These are phyloP conservation scores for Botrytis fragariae DNA, from an alignment of 2,329 filamentous ascomycete species.

Conservation along the genomic window DNA sequence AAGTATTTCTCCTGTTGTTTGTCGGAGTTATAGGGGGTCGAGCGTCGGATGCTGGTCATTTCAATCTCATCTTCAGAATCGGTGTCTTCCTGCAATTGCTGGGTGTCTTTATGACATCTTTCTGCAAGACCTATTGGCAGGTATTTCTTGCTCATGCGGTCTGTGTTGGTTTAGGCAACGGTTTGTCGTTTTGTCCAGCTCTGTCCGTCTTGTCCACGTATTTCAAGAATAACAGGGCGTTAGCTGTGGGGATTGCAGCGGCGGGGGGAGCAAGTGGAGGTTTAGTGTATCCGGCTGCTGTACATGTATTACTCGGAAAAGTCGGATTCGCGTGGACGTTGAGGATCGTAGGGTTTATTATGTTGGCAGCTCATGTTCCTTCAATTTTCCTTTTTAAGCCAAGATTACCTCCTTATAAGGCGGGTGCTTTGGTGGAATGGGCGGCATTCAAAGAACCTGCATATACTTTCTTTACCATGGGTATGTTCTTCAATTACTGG, in stretches of 20 bases:
- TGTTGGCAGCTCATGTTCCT: background rate
- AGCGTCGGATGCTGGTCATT: background rate
- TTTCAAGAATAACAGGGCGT: conserved; percentile 25
- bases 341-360: conserved; percentile 24
- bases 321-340: conserved; percentile 36
- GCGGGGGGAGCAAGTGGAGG: conserved; percentile 39
- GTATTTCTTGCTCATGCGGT: conserved; percentile 37
- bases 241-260: conserved; percentile 29
- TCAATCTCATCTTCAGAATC: background rate
- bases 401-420: background rate
- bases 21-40: background rate
- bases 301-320: conserved; percentile 34
- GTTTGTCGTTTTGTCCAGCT: conserved; percentile 33
- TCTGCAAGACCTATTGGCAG: conserved; percentile 37
- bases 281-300: conserved; percentile 39
- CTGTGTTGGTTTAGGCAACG: conserved; percentile 27
- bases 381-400: background rate
- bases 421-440: background rate
- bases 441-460: background rate
- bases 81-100: background rate
- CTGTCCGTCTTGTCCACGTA: conserved; percentile 20
- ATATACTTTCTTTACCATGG: background rate
- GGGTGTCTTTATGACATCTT: conserved; percentile 36
- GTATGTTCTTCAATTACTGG: background rate
- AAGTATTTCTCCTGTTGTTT: background rate